Evolutionary conservation across 306 rosid genomes (phyloP), one percentile per base, ranked within the genome.

Genomic region (Inga oerstediana): DNA sequence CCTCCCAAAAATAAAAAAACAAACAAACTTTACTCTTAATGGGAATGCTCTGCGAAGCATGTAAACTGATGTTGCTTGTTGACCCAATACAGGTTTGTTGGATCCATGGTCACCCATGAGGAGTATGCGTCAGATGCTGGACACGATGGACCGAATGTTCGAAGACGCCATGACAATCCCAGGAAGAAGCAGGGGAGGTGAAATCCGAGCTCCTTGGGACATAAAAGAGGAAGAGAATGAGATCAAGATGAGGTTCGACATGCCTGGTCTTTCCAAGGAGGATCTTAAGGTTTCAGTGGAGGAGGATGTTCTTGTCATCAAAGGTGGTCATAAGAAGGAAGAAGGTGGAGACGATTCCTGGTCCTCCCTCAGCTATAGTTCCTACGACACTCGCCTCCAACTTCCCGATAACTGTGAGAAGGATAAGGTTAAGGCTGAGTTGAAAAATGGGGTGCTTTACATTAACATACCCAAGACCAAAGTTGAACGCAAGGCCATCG

Each of bases 401-500:
- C 95, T 95, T 75, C 95, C 97, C 0, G 90, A 85, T 75, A 89
- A 87, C 61, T 84, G 89, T n/a, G 89, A 94, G 79, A 87, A 88
- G 82, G 93, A 93, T 32, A 87, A 90, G 81, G 85, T 95, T 52
- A 88, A 88, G 76, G 98, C 93, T 10, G 94, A 93, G 89, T 85
- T 95, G 75, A 90, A 92, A 74, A 86, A 95, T 85, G 97, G 97
- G n/a, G 98, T 95, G 86, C 95, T 95, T 66, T 90, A 88, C 86
- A 85, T 94, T 3, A 71, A 83, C 27, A 79, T 93, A 73, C 97
- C 95, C 2, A 95, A 91, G 88, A 82, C 87, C 66, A 87, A 89
- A 81, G 89, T 88, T 65, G 95, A 88, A 80, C 97, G 91, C 85
- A 94, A 91, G 84, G 95, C 91, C 74, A 0, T 89, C 34, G 97